Evolutionary conservation across 2,329 filamentous ascomycete genomes (phyloP), one percentile per base, ranked within the genome.

Genomic region (Hirsutella minnesotensis): DNA sequence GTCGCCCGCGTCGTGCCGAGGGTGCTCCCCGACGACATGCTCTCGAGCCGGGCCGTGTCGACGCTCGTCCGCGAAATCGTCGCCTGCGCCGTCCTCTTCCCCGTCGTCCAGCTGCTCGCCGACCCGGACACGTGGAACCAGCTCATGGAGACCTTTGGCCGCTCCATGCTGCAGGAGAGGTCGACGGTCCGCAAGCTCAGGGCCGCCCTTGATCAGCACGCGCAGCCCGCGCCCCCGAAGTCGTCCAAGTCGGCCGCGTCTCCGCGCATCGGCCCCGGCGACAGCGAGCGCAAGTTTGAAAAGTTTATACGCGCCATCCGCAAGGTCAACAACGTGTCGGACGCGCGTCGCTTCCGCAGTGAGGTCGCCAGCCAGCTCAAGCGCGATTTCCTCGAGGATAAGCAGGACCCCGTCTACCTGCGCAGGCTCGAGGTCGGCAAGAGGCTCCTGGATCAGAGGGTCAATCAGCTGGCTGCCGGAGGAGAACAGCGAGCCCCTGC

Each of bases 51-150:
- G 47, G 79, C 86, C 35, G 89, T 95, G 8, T 78, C 77, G 27
- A 83, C 82, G 30, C 68, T 98, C 42, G 75, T 95, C 46, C 81
- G 85, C 52, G 94, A 98, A 65, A 82, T 98, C 47, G 78, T 95
- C n/a, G 74, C 87, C 19, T 95, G 92, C 61, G 86, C 87, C n/a
- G 81, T 98, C 33, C 68, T 98, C 31, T 81, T 79, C 35, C 92
- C 92, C 1, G 67, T 94, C 19, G 72, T 95, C 57, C 79, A 83
- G 53, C 69, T 88, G 47, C 68, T 98, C 16, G 78, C 86, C 5
- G 90, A 98, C 52, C 89, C 94, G 1, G 94, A 98, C 65, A 94
- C 84, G 9, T 98, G 90, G 90, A 96, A 98, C 55, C 89, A 95
- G 60, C 64, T 95, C 46, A 87, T 96, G 73, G 90, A 96, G 62